Evolutionary conservation across 2,329 filamentous ascomycete genomes (phyloP).

Genomic region (Thielaviopsis ethacetica): DNA sequence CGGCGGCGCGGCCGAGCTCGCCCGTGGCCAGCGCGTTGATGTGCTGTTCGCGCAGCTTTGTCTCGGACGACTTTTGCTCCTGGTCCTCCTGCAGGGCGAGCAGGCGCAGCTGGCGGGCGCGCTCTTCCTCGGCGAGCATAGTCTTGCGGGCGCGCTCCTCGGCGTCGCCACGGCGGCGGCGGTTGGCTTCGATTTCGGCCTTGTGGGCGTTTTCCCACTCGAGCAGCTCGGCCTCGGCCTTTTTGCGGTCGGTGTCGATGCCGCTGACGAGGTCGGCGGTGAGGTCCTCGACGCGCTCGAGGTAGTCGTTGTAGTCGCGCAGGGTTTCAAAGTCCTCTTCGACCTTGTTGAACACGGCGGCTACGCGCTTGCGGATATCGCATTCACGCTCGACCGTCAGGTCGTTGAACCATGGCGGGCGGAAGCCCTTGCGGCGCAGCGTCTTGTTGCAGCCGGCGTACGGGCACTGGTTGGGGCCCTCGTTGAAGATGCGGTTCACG

Average conservation of each 20-base stretch:
- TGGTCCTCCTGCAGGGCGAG: constrained; percentile 52
- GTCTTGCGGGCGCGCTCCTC: constrained; percentile 35
- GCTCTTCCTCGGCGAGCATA: constrained; percentile 52
- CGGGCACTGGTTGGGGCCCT: constrained; percentile 82
- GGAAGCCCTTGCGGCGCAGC: constrained; percentile 69
- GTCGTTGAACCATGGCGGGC: constrained; percentile 79
- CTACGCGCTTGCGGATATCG: constrained; percentile 71
- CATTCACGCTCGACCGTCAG: constrained; percentile 81
- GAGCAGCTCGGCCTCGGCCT: constrained; percentile 28
- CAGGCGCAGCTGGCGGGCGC: constrained; percentile 36
- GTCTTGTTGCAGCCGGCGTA: constrained; percentile 79
- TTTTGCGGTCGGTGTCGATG: constrained; percentile 41
- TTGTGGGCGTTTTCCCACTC: constrained; percentile 60
- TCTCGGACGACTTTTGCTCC: constrained; percentile 48
- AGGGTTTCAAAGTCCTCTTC: constrained; percentile 85
- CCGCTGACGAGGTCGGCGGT: constrained; percentile 75
- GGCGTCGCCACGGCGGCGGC: constrained; percentile 35
- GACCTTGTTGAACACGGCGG: constrained; percentile 63
- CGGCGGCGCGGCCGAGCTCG: constrained; percentile 40
- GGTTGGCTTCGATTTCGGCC: constrained; percentile 48
- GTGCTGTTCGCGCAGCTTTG: constrained; percentile 49
- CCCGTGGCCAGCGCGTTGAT: constrained; percentile 52
- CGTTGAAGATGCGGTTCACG: constrained; percentile 83
- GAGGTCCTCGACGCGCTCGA: constrained; percentile 80
- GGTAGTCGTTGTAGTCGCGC: constrained; percentile 78